Base-by-base conservation (phyloP, 2,329 filamentous ascomycete species). In the Arachnomyces sp. region DNA sequence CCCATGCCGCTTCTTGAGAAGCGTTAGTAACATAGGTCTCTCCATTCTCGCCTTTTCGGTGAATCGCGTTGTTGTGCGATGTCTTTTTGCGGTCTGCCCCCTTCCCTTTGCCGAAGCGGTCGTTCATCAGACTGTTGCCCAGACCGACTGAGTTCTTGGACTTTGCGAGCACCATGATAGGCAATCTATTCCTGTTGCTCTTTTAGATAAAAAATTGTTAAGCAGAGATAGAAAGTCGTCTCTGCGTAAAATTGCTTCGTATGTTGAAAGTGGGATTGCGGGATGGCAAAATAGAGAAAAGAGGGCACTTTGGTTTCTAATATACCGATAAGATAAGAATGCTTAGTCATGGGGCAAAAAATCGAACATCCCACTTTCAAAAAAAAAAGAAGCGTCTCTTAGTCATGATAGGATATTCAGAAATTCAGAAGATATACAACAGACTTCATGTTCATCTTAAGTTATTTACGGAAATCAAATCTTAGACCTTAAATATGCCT, bases 61-160 rank as follows among this genome's bases (percentile, higher is more conserved):
- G 80, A 48, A 87, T 84, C 57, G 85, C 79, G 31, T 67, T 65
- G 51, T 75, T 68, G 47, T 72, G 66, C 45, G 75, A 78, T 51
- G 72, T 77, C 60, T 83, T 84, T 67, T 87, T 90, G 62, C 88
- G 82, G 62, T 89, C 84, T 38, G 75, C 62, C 50, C 87, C 86
- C 66, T 93, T 95, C 56, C 86, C 86, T 68, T 92, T 94, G 59
- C 89, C 87, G 65, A 96, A 95, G 43, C 90, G 84, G 69, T 96
- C 92, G 63, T 96, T 96, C 92, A 98, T 98, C 61, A 98, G 78
- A 69, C 84, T 81, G 71, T 95, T 95, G 62, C 92, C 92, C 69
- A 98, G 80, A 63, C 92, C 92, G 56, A 95, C 87, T 56, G 81
- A 77, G 67, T 89, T 94, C 66, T 95, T 96, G 51, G 88, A 95